A percentile compares a stretch with the other conserved stretches of the same genome.
Evolutionary conservation across 1,284 basidiomycete genomes (phyloP).

Genomic region (Ustilago lituana): DNA sequence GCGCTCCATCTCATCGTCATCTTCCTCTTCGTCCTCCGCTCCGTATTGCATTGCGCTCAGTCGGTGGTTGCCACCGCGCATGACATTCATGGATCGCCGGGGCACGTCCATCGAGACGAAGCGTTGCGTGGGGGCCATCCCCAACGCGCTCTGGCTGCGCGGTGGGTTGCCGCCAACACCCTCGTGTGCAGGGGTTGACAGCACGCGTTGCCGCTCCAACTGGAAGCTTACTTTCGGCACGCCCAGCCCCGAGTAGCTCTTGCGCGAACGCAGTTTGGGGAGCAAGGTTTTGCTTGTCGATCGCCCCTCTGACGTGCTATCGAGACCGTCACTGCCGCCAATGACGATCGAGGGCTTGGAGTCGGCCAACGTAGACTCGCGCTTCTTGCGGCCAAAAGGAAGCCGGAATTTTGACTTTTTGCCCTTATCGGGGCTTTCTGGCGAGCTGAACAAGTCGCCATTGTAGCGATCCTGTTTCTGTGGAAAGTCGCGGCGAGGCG

Average conservation of each 20-base stretch:
- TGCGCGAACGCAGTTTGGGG: conserved; percentile 26
- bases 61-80: conserved; percentile 8
- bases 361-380: conserved; percentile 34
- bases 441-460: conserved; percentile 5
- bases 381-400: conserved; percentile 47
- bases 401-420: conserved; percentile 25
- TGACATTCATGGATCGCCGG: conserved; percentile 34
- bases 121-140: conserved; percentile 39
- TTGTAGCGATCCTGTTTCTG: conserved; percentile 6
- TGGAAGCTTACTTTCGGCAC: conserved; percentile 31
- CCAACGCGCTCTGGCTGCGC: conserved; percentile 52
- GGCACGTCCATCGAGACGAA: conserved; percentile 44
- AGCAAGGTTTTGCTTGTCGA: conserved; percentile 14
- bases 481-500: conserved; percentile 27
- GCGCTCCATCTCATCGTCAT: conserved; percentile 45
- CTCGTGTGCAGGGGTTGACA: conserved; percentile 34
- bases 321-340: not conserved
- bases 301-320: not conserved
- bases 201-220: conserved; percentile 37
- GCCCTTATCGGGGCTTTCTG: conserved; percentile 13
- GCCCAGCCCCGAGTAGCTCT: conserved; percentile 35
- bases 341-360: conserved; percentile 23
- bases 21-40: conserved; percentile 25
- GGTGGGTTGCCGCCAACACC: conserved; percentile 14
- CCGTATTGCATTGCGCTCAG: conserved; percentile 22